Evolutionary conservation across 495 filamentous ascomycete genomes (phyloP).

Genomic region (Aspergillus egyptiacus): DNA sequence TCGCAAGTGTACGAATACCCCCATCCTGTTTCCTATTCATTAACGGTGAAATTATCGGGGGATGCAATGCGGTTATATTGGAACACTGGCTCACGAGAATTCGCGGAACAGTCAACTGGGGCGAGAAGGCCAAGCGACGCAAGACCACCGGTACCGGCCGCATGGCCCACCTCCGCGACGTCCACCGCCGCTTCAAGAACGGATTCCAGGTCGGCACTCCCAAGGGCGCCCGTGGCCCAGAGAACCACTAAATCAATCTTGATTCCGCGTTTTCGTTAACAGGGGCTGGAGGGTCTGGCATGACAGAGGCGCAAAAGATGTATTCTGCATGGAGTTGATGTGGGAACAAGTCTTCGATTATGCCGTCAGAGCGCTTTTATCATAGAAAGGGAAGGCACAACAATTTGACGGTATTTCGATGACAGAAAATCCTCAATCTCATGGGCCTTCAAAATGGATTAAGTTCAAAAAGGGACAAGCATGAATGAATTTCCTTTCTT

Average conservation of each 20-base stretch:
- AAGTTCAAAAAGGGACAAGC: slow-evolving; percentile 33
- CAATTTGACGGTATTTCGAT: slow-evolving; percentile 23
- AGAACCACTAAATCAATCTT: slow-evolving; percentile 38
- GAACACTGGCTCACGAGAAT: slow-evolving; percentile 29
- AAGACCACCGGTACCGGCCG: slow-evolving; percentile 97
- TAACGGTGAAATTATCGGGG: slow-evolving; percentile 10
- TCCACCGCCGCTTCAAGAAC: slow-evolving; percentile 89
- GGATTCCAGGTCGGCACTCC: slow-evolving; percentile 88
- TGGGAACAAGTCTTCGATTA: slow-evolving; percentile 31
- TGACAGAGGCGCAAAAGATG: slow-evolving; percentile 37
- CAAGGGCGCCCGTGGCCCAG: slow-evolving; percentile 73
- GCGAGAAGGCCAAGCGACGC: slow-evolving; percentile 98
- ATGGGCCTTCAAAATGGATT: slow-evolving; percentile 18
- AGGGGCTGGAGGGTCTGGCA: slow-evolving; percentile 44
- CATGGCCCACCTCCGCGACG: slow-evolving; percentile 83
- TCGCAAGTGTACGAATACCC: slow-evolving; percentile 85
- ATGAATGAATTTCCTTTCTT: slow-evolving; percentile 43
- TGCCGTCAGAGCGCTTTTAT: slow-evolving; percentile 27
- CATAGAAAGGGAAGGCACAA: slow-evolving; percentile 18
- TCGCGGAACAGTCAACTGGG: slow-evolving; percentile 80
- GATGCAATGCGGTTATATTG: slow-evolving; percentile 4
- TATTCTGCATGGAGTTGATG: slow-evolving; percentile 40
- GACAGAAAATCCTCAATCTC: slow-evolving; percentile 20
- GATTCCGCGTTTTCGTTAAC: slow-evolving; percentile 43
- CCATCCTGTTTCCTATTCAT: slow-evolving; percentile 6